phyloP scores from a whole-genome alignment of 192 early-diverging fungal genomes.

The Anaeromyces robustus region DNA sequence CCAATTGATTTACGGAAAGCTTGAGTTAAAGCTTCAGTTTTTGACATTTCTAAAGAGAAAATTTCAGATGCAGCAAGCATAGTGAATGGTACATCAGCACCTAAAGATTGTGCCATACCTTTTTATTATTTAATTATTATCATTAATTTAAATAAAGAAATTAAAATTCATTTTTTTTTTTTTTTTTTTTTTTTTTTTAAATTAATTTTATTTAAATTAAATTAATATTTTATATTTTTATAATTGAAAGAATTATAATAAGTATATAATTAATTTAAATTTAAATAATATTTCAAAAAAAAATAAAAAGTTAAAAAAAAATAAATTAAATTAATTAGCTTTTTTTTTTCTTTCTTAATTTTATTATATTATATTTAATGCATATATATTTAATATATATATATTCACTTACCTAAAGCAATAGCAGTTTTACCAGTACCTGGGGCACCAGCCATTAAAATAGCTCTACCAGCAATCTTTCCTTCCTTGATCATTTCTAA shows the following conservation, averaged over 20 bases:
- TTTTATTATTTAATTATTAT: background rate
- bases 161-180: background rate
- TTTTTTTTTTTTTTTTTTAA: background rate
- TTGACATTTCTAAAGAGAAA: constrained; percentile 96
- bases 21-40: constrained; percentile 95
- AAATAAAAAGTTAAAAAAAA: too few relatives aligned
- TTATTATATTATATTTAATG: background rate
- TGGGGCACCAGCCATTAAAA: constrained; percentile 96
- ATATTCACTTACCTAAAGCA: constrained; percentile 68
- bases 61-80: constrained; percentile 96
- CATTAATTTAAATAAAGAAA: background rate
- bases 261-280: too few relatives aligned
- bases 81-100: constrained; percentile 90
- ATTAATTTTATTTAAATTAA: too few relatives aligned
- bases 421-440: constrained; percentile 98
- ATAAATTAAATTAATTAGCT: too few relatives aligned
- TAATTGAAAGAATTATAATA: too few relatives aligned
- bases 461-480: constrained; percentile 89
- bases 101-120: constrained; percentile 87
- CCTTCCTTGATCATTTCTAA: constrained; percentile 95
- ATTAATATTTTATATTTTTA: too few relatives aligned
- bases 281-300: too few relatives aligned
- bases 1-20: constrained; percentile 95
- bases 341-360: constrained; percentile 1
- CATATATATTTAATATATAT: background rate